These are phyloP conservation scores for Cladosporium sp. DNA, from an alignment of 2,329 filamentous ascomycete species.

Conservation along the genomic window DNA sequence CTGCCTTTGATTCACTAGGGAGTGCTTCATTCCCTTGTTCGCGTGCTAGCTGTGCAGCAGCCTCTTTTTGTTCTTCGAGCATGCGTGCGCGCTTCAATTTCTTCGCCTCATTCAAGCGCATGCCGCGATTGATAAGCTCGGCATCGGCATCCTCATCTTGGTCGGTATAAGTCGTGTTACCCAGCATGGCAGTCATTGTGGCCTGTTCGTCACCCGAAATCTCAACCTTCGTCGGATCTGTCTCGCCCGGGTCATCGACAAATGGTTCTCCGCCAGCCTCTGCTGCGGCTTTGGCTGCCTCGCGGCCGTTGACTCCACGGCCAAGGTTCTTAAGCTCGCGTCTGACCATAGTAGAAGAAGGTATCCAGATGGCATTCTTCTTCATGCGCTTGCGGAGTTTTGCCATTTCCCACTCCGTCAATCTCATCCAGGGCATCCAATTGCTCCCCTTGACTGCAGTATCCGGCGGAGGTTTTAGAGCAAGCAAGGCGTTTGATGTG, in stretches of 20 bases:
- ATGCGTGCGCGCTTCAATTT: slow-evolving; percentile 67
- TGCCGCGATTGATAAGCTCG: slow-evolving; percentile 68
- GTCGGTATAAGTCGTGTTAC: slow-evolving; percentile 32
- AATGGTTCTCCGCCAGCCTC: slow-evolving; percentile 66
- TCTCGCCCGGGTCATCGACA: slow-evolving; percentile 55
- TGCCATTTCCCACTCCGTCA: slow-evolving; percentile 69
- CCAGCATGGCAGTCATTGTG: slow-evolving; percentile 36
- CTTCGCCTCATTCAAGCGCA: slow-evolving; percentile 77
- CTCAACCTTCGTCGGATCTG: slow-evolving; percentile 37
- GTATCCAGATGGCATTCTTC: slow-evolving; percentile 84
- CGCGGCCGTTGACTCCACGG: slow-evolving; percentile 51
- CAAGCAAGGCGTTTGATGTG: slow-evolving; percentile 61
- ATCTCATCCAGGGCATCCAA: slow-evolving; percentile 62
- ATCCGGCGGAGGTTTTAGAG: slow-evolving; percentile 59
- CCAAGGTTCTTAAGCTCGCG: slow-evolving; percentile 72
- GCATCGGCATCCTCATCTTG: slow-evolving; percentile 56
- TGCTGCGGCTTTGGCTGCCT: slow-evolving; percentile 53
- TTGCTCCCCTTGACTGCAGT: slow-evolving; percentile 61
- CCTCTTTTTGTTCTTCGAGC: slow-evolving; percentile 47
- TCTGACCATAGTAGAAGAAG: slow-evolving; percentile 82
- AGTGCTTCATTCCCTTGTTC: slow-evolving; percentile 30
- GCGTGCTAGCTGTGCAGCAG: slow-evolving; percentile 35
- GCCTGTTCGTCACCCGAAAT: slow-evolving; percentile 35
- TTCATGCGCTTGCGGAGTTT: slow-evolving; percentile 82
- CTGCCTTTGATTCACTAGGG: slow-evolving; percentile 13